phyloP scores from a whole-genome alignment of 2,329 filamentous ascomycete genomes.

The Nemania serpens region DNA sequence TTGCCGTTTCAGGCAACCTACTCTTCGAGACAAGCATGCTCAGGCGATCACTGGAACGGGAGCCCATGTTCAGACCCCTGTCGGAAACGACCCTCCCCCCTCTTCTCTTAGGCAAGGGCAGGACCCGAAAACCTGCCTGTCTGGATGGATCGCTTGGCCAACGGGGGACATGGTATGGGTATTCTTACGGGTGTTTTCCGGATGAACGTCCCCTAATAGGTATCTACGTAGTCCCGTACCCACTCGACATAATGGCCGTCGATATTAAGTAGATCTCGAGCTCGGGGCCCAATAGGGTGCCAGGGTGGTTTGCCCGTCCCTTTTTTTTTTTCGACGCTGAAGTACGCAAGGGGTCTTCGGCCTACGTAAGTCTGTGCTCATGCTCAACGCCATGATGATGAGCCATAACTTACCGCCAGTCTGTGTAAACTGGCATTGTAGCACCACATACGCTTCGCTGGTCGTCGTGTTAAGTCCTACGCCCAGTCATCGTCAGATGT shows the following conservation, averaged over 20 bases:
- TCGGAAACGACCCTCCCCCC: slow-evolving; percentile 13
- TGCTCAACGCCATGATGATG: slow-evolving; percentile 3
- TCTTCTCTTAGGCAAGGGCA: not conserved
- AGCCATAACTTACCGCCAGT: slow-evolving; percentile 13
- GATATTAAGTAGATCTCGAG: slow-evolving; percentile 1
- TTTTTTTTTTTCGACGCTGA: too few relatives aligned
- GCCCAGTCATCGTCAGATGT: slow-evolving; percentile 24
- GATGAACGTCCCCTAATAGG: slow-evolving; percentile 18
- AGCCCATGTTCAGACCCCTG: slow-evolving; percentile 39
- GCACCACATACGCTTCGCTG: slow-evolving; percentile 24
- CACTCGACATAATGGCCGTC: slow-evolving; percentile 4
- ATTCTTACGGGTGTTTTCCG: slow-evolving; percentile 27
- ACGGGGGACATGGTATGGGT: slow-evolving; percentile 24
- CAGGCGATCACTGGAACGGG: slow-evolving; percentile 42
- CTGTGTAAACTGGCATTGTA: slow-evolving; percentile 27
- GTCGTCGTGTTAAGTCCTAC: slow-evolving; percentile 25
- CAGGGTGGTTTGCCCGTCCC: too few relatives aligned
- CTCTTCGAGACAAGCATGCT: slow-evolving; percentile 38
- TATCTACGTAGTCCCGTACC: slow-evolving; percentile 8
- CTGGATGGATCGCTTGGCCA: slow-evolving; percentile 18
- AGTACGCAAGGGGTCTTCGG: not conserved
- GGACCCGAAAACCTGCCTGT: slow-evolving; percentile 18
- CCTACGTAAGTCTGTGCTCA: slow-evolving; percentile 12
- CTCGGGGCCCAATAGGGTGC: not conserved
- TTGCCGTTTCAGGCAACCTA: slow-evolving; percentile 35